phyloP scores from a whole-genome alignment of 345 rosid species.

The Camelina sativa region DNA sequence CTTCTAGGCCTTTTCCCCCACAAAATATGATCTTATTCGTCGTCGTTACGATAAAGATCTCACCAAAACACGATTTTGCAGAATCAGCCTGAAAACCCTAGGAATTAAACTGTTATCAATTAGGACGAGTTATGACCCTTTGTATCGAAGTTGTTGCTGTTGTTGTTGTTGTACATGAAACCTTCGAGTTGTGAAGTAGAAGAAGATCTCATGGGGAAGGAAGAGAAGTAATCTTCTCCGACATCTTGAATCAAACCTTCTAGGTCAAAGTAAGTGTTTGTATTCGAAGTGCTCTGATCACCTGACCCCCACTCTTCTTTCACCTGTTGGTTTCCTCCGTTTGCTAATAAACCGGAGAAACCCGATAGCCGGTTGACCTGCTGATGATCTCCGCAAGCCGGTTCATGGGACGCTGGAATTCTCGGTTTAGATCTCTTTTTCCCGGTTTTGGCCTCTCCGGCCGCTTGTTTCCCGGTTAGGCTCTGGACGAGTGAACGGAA shows the following conservation, averaged over 20 bases:
- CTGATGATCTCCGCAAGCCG: slow-evolving; percentile 30
- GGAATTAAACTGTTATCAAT: not conserved
- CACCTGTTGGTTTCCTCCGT: slow-evolving; percentile 40
- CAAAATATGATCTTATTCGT: slow-evolving; percentile 11
- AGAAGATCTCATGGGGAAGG: slow-evolving; percentile 46
- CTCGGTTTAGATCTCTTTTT: slow-evolving; percentile 31
- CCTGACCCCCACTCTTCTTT: slow-evolving; percentile 47
- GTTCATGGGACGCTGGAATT: slow-evolving; percentile 33
- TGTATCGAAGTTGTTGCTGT: slow-evolving; percentile 30
- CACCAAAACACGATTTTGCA: slow-evolving; percentile 3
- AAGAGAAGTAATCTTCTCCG: slow-evolving; percentile 44
- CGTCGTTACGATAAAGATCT: slow-evolving; percentile 19
- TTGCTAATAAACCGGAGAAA: slow-evolving; percentile 40
- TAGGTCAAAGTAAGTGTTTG: slow-evolving; percentile 47
- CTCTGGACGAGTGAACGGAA: slow-evolving; percentile 87
- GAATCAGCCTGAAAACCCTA: slow-evolving; percentile 26
- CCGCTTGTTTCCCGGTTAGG: slow-evolving; percentile 79
- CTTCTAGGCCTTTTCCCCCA: slow-evolving; percentile 11
- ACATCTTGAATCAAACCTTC: slow-evolving; percentile 50
- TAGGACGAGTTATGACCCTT: slow-evolving; percentile 33
- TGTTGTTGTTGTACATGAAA: slow-evolving; percentile 34
- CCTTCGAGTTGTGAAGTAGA: slow-evolving; percentile 37
- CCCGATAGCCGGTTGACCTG: slow-evolving; percentile 35
- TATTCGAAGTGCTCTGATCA: slow-evolving; percentile 39
- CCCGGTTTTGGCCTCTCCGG: slow-evolving; percentile 35